Percentiles rank a stretch among this genome's conserved stretches.
These are phyloP conservation scores for Backusella mclennaniae DNA, from an alignment of 192 early-diverging fungal species.

Conservation along the genomic window DNA sequence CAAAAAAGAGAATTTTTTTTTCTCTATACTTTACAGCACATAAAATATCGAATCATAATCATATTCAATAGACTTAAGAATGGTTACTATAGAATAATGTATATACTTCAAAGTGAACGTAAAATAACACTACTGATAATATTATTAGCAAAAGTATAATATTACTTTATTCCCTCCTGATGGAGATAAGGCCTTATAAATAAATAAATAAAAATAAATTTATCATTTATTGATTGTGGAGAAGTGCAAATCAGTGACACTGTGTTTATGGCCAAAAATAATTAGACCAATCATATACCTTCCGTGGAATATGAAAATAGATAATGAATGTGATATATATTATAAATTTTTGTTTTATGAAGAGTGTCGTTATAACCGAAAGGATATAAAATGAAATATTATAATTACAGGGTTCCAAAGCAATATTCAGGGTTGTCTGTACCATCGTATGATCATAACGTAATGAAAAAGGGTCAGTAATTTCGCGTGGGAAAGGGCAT, in stretches of 20 bases:
- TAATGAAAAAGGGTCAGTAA: slow-evolving; percentile 4
- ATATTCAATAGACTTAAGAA: neutral
- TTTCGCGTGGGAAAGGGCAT: neutral
- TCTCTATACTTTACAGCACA: neutral
- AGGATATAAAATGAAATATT: neutral
- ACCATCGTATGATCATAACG: neutral
- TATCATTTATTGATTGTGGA: slow-evolving; percentile 1
- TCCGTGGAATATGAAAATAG: neutral
- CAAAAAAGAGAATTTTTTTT: neutral
- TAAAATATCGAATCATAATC: neutral
- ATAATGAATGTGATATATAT: neutral
- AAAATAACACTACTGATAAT: too few relatives aligned
- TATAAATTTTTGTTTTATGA: neutral
- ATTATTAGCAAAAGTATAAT: too few relatives aligned
- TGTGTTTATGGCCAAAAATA: neutral
- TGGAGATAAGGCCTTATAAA: neutral
- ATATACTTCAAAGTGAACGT: too few relatives aligned
- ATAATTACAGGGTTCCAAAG: neutral
- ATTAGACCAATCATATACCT: neutral
- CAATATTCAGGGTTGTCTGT: slow-evolving; percentile 5
- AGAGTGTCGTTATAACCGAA: neutral
- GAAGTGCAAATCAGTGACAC: slow-evolving; percentile 2
- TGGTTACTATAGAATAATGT: too few relatives aligned
- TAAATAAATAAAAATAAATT: neutral
- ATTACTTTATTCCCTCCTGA: neutral